phyloP scores from a whole-genome alignment of 1,284 basidiomycete genomes.

The Grifola frondosa region DNA sequence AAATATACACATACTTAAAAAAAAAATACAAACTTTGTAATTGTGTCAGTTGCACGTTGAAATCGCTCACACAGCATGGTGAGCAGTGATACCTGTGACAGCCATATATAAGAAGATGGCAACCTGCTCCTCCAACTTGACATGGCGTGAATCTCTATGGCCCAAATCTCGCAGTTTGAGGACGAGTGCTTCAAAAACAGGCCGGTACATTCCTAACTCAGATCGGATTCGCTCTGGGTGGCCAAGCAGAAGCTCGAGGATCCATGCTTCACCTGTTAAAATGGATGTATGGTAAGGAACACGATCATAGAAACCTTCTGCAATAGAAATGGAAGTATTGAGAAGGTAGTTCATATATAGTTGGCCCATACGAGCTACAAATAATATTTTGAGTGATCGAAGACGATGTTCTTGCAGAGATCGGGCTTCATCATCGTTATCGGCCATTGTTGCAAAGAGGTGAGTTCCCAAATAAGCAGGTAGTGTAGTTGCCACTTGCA shows the following conservation, averaged over 20 bases:
- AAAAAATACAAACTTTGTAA: conserved; percentile 8
- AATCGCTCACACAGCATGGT: conserved; percentile 11
- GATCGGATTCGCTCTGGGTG: background rate
- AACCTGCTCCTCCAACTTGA: conserved; percentile 3
- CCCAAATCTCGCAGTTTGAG: background rate
- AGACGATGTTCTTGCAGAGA: too few relatives aligned
- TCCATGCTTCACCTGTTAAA: conserved; percentile 3
- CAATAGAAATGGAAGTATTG: too few relatives aligned
- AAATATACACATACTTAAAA: background rate
- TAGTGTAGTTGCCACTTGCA: too few relatives aligned
- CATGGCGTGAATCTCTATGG: conserved; percentile 1
- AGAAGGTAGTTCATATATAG: too few relatives aligned
- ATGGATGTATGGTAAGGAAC: conserved; percentile 6
- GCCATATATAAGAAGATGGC: conserved; percentile 1
- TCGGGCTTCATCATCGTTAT: too few relatives aligned
- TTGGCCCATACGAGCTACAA: too few relatives aligned
- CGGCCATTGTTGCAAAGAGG: too few relatives aligned
- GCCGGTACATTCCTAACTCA: conserved; percentile 4
- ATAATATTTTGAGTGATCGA: too few relatives aligned
- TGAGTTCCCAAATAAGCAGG: too few relatives aligned
- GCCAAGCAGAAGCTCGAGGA: conserved; percentile 3
- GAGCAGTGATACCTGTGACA: conserved; percentile 1
- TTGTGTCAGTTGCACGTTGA: conserved; percentile 17
- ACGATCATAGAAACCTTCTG: too few relatives aligned
- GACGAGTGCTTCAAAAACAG: conserved; percentile 4